Evolutionary conservation across 257 asterid species (phyloP).

Genomic region (Petrea volubilis): DNA sequence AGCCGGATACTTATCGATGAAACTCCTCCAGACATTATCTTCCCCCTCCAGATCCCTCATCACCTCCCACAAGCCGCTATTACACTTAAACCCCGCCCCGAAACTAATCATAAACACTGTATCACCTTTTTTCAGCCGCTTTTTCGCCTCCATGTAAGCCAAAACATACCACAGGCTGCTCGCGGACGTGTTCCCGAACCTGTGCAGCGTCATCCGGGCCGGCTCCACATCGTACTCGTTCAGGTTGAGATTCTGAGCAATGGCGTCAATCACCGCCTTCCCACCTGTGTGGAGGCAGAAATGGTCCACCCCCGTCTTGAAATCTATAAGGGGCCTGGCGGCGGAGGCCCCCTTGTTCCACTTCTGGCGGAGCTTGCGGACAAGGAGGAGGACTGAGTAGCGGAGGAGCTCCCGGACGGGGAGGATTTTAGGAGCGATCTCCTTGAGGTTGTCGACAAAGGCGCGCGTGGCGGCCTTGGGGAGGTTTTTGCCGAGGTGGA

Average conservation of each 20-base stretch:
- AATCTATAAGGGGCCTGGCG: constrained; percentile 45
- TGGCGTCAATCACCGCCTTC: constrained; percentile 85
- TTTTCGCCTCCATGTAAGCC: constrained; percentile 88
- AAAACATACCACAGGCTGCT: constrained; percentile 88
- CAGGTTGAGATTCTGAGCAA: constrained; percentile 48
- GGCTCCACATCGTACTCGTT: constrained; percentile 83
- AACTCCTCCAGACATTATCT: constrained; percentile 62
- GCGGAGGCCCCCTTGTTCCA: constrained; percentile 32
- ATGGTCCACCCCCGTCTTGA: constrained; percentile 78
- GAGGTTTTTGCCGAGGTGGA: constrained; percentile 67
- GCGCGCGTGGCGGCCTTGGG: constrained; percentile 86
- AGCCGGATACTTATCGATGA: constrained; percentile 59
- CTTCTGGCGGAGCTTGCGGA: constrained; percentile 25
- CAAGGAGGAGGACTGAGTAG: constrained; percentile 27
- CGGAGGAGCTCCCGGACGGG: constrained; percentile 65
- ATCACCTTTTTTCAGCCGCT: constrained; percentile 73
- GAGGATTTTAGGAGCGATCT: constrained; percentile 61
- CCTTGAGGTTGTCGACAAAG: constrained; percentile 71
- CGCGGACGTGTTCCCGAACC: constrained; percentile 96
- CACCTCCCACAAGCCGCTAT: constrained; percentile 90
- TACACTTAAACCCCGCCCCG: constrained; percentile 97
- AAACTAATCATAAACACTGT: constrained; percentile 78
- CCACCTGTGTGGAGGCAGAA: constrained; percentile 95
- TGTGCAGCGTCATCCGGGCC: constrained; percentile 91
- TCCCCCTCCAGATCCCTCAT: constrained; percentile 59